Conservation (phyloP, 1,284 basidiomycete species). For the Paramarasmius palmivorus region DNA sequence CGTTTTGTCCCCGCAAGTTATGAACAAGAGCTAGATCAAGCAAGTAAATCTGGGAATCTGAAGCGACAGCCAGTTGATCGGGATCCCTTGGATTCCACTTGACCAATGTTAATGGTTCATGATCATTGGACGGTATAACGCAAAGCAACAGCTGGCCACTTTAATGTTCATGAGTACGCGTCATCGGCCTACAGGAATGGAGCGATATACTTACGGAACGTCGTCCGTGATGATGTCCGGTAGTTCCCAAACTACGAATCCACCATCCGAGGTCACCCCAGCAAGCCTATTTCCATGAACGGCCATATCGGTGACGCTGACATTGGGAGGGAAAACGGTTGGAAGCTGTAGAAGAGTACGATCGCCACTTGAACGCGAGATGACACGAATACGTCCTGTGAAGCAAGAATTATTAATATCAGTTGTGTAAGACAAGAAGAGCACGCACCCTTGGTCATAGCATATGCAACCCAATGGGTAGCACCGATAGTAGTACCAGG, state of each 20-base stretch:
- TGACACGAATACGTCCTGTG: constrained; percentile 76
- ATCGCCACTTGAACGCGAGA: constrained; percentile 82
- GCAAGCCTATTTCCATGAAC: constrained; percentile 79
- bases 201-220: constrained; percentile 60
- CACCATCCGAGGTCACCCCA: constrained; percentile 81
- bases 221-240: constrained; percentile 80
- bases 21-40: constrained; percentile 68
- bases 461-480: constrained; percentile 86
- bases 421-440: neutral
- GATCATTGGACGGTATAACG: constrained; percentile 57
- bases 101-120: constrained; percentile 70
- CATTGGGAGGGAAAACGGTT: constrained; percentile 54
- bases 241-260: constrained; percentile 83
- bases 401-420: constrained; percentile 3
- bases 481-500: constrained; percentile 84
- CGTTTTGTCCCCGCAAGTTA: constrained; percentile 58
- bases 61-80: constrained; percentile 77
- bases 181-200: neutral
- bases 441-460: constrained; percentile 78
- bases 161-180: constrained; percentile 15
- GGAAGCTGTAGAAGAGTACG: constrained; percentile 79
- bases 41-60: constrained; percentile 69
- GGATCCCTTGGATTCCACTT: constrained; percentile 81
- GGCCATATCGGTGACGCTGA: constrained; percentile 80
- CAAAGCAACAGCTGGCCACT: constrained; percentile 73